Evolutionary conservation across 2,329 filamentous ascomycete genomes (phyloP).

Genomic region (Aspergillus amoenus): DNA sequence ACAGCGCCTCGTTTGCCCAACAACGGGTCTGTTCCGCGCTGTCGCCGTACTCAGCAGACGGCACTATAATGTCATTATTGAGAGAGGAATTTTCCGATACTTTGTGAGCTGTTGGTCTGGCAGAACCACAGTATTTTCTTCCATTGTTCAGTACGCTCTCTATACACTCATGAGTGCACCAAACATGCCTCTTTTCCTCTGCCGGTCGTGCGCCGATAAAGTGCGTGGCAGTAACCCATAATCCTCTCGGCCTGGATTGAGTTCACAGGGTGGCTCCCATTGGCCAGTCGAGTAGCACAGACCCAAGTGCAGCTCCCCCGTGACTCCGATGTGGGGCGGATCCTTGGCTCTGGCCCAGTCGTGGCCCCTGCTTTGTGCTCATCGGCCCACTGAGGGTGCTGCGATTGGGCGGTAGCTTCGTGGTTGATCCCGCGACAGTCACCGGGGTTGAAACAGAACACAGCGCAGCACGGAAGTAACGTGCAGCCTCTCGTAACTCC

Average conservation of each 20-base stretch:
- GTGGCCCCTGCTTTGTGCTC: constrained; percentile 20
- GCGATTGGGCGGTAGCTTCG: constrained; percentile 12
- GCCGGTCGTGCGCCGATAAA: not conserved
- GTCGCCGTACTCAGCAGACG: not conserved
- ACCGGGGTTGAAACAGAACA: constrained; percentile 13
- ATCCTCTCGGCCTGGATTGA: constrained; percentile 7
- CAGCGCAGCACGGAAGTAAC: constrained; percentile 7
- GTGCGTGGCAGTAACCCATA: constrained; percentile 7
- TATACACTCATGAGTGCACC: not conserved
- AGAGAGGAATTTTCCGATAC: not conserved
- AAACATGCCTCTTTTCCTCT: not conserved
- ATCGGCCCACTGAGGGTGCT: constrained; percentile 1
- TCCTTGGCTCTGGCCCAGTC: constrained; percentile 21
- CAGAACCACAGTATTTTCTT: not conserved
- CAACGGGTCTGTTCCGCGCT: not conserved
- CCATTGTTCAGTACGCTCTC: not conserved
- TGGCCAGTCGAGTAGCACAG: constrained; percentile 7
- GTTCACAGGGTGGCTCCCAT: not conserved
- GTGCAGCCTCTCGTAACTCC: constrained; percentile 2
- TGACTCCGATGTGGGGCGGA: constrained; percentile 15
- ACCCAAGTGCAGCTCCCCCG: constrained; percentile 15
- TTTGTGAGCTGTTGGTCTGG: not conserved
- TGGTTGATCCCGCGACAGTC: constrained; percentile 23
- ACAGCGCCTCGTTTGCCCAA: not conserved
- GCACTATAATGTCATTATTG: not conserved